Evolutionary conservation across 768 basidiomycete species (phyloP).

Genomic region (Amylocystis lapponica): DNA sequence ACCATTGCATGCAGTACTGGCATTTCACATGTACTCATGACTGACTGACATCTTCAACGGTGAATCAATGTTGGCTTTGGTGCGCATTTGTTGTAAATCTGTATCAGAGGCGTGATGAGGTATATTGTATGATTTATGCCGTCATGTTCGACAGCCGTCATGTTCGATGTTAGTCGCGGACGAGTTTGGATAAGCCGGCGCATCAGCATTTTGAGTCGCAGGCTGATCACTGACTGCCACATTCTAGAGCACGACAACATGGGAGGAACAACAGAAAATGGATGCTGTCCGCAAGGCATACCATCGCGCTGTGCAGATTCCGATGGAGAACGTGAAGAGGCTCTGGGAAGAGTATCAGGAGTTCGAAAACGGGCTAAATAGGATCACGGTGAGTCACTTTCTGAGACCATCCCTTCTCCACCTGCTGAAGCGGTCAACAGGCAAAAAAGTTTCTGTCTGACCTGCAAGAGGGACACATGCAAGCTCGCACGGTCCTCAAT

Average conservation of each 20-base stretch:
- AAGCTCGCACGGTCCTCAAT: constrained; percentile 83
- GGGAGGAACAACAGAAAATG: constrained; percentile 96
- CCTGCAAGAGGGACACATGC: constrained; percentile 91
- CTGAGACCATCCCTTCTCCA: background rate
- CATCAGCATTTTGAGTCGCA: no score
- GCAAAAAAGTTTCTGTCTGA: constrained; percentile 96
- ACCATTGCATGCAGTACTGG: no score
- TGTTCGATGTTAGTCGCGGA: no score
- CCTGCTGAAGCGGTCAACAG: constrained; percentile 27
- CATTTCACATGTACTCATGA: no score
- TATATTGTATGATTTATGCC: no score
- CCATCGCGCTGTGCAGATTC: constrained; percentile 91
- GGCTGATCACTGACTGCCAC: no score
- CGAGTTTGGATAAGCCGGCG: no score
- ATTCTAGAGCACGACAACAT: constrained; percentile 65
- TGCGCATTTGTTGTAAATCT: background rate
- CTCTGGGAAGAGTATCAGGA: constrained; percentile 93
- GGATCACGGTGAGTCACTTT: constrained; percentile 56
- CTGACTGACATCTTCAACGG: no score
- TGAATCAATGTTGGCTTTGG: no score
- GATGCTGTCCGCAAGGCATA: constrained; percentile 88
- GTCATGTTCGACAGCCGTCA: no score
- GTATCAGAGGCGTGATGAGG: no score
- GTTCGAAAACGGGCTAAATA: constrained; percentile 86
- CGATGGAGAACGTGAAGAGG: constrained; percentile 86